phyloP scores from a whole-genome alignment of 805 yeast genomes.

The Komagataella phaffii region DNA sequence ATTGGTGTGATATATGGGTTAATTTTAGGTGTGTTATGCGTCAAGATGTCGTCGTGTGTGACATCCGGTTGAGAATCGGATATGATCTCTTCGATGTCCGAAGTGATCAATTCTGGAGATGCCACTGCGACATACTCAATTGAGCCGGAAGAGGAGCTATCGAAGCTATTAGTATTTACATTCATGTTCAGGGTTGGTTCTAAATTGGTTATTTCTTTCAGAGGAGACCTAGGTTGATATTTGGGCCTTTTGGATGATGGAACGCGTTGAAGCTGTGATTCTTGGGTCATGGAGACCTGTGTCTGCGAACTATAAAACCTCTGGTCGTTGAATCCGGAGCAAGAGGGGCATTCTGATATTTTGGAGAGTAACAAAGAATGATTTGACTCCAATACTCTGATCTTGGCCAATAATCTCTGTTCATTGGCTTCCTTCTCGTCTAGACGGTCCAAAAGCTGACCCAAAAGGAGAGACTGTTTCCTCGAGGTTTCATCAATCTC shows the following conservation, averaged over 20 bases:
- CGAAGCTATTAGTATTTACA: background rate
- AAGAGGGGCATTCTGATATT: background rate
- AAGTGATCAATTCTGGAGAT: background rate
- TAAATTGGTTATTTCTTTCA: background rate
- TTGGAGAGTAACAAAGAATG: background rate
- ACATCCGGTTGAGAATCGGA: background rate
- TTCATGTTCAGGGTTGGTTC: background rate
- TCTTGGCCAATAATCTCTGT: background rate
- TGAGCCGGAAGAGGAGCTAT: background rate
- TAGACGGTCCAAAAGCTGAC: background rate
- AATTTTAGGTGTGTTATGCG: background rate
- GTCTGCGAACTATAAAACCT: background rate
- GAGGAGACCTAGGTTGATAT: background rate
- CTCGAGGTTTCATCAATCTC: background rate
- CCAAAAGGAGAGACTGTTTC: background rate
- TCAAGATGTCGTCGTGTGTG: background rate
- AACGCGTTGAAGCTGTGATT: background rate
- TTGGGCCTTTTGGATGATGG: background rate
- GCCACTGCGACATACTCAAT: background rate
- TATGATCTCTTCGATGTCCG: background rate
- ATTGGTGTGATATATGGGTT: background rate
- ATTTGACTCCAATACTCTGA: background rate
- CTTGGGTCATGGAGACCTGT: background rate
- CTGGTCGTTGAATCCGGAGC: background rate
- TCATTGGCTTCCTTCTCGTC: background rate